Percentiles rank a stretch among this genome's conserved stretches.
Evolutionary conservation across 2,329 filamentous ascomycete species (phyloP).

Genomic region (Aspergillus sp.): DNA sequence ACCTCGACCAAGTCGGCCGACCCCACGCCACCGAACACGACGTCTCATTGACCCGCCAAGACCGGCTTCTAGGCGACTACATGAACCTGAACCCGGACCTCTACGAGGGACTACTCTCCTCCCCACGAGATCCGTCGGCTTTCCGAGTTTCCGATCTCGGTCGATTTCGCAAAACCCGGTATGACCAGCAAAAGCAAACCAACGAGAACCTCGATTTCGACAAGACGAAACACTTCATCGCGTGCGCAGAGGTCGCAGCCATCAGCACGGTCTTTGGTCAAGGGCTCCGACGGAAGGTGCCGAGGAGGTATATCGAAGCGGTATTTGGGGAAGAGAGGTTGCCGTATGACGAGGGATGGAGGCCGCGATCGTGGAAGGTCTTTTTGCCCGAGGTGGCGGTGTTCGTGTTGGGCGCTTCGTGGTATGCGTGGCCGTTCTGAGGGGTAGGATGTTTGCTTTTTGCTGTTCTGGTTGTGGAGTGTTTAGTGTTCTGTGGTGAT

Average conservation of each 20-base stretch:
- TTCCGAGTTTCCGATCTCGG: conserved; percentile 8
- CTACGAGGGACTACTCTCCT: conserved; percentile 3
- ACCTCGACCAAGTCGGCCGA: conserved; percentile 17
- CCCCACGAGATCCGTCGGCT: neutral
- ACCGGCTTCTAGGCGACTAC: conserved; percentile 16
- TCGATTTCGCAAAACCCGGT: conserved; percentile 10
- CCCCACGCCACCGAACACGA: conserved; percentile 18
- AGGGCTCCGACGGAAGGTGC: conserved; percentile 8
- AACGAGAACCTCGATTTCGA: conserved; percentile 9
- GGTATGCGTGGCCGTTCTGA: conserved; percentile 16
- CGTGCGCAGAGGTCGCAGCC: conserved; percentile 11
- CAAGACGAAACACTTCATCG: conserved; percentile 7
- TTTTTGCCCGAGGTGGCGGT: conserved; percentile 8
- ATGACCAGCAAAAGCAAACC: conserved; percentile 6
- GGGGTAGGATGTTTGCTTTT: neutral
- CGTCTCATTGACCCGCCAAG: conserved; percentile 16
- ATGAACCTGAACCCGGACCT: conserved; percentile 6
- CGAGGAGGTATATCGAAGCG: conserved; percentile 12
- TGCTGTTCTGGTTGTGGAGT: too few relatives aligned
- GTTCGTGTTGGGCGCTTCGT: conserved; percentile 8
- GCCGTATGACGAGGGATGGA: conserved; percentile 18
- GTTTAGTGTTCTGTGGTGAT: too few relatives aligned
- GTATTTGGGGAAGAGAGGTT: conserved; percentile 18
- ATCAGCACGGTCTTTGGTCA: conserved; percentile 13
- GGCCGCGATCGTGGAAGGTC: conserved; percentile 8